Conservation (phyloP, 2,329 filamentous ascomycete genomes). For the Cordyceps farinosa region DNA sequence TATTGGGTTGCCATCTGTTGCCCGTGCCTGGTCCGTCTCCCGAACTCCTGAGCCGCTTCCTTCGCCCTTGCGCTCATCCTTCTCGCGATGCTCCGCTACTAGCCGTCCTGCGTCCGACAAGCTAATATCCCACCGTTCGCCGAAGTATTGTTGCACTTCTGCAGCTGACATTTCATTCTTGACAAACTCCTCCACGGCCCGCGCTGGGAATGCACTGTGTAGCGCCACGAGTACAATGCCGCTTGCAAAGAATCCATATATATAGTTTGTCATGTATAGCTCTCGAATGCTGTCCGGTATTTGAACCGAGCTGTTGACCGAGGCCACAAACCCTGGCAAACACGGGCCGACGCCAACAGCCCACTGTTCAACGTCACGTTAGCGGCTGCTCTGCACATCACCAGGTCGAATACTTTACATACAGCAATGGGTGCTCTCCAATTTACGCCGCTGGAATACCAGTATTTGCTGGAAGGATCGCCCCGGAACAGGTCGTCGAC, state of each 20-base stretch:
- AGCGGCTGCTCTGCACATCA: neutral
- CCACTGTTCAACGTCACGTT: conserved; percentile 30
- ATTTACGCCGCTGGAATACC: conserved; percentile 39
- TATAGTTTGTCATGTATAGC: conserved; percentile 37
- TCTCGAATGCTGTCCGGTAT: conserved; percentile 37
- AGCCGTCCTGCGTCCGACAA: conserved; percentile 17
- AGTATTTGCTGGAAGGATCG: conserved; percentile 34
- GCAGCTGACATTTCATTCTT: conserved; percentile 22
- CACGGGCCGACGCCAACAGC: conserved; percentile 36
- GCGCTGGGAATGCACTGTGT: conserved; percentile 30
- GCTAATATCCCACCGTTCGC: conserved; percentile 32
- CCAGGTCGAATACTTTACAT: conserved; percentile 20
- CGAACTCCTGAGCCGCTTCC: neutral
- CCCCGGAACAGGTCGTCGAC: conserved; percentile 35
- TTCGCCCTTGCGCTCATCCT: neutral
- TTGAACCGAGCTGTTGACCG: conserved; percentile 32
- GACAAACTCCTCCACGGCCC: conserved; percentile 30
- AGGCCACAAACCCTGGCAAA: conserved; percentile 41
- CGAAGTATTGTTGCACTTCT: conserved; percentile 29
- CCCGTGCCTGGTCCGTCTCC: neutral
- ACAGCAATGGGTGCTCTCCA: conserved; percentile 39
- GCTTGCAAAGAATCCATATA: conserved; percentile 37
- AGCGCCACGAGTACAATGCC: conserved; percentile 30
- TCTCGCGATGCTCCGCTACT: neutral
- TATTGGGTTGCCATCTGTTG: neutral